Evolutionary conservation across 73 alveolate genomes (phyloP).

Genomic region (Paraurostyla sp.): DNA sequence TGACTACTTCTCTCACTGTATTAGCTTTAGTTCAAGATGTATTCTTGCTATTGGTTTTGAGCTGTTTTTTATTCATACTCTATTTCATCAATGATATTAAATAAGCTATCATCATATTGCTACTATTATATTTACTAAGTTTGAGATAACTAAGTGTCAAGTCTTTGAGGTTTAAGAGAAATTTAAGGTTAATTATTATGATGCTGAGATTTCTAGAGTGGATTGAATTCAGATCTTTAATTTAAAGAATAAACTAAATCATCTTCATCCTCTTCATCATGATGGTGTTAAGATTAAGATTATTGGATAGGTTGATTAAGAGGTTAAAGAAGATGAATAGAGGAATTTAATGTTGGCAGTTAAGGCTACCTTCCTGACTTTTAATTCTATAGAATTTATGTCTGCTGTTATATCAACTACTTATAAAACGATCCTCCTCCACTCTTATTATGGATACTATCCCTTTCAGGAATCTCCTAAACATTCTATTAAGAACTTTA

Average conservation of each 20-base stretch:
- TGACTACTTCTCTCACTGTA: conserved; percentile 23
- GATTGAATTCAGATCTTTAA: conserved; percentile 24
- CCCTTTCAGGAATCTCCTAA: conserved; percentile 15
- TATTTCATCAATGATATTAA: conserved; percentile 68
- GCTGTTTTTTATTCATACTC: conserved; percentile 51
- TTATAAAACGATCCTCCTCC: conserved; percentile 45
- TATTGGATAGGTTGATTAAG: not conserved
- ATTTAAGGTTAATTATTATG: not conserved
- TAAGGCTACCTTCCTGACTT: not conserved
- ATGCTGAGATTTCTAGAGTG: conserved; percentile 8
- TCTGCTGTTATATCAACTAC: conserved; percentile 14
- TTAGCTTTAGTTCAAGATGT: conserved; percentile 1
- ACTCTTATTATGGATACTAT: not conserved
- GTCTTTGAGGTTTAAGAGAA: not conserved
- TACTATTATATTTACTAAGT: not conserved
- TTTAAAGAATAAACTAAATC: conserved; percentile 51
- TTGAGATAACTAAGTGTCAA: not conserved
- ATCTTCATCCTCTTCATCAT: conserved; percentile 34
- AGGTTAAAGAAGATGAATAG: not conserved
- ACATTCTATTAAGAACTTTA: not conserved
- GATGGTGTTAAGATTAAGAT: not conserved
- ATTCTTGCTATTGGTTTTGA: not conserved
- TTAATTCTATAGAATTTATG: conserved; percentile 14
- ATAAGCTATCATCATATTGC: conserved; percentile 62
- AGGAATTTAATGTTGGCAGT: not conserved